A percentile compares a stretch with the other conserved stretches of the same genome.
These are phyloP conservation scores for Rhodotorula toruloides DNA, from an alignment of 768 basidiomycete species.

Conservation along the genomic window DNA sequence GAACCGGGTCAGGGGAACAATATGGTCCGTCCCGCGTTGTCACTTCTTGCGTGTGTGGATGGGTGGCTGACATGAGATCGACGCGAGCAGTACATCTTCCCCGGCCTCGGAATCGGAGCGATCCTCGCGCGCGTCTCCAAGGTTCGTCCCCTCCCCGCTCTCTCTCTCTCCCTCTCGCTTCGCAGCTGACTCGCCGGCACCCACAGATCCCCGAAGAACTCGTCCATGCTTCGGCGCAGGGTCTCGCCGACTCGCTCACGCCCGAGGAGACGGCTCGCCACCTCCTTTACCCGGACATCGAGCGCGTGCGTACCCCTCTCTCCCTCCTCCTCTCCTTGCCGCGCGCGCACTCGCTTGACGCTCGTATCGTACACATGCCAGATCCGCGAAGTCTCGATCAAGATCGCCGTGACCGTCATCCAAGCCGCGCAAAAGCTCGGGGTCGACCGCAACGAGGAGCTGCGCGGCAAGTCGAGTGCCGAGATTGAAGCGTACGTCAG, in stretches of 20 bases:
- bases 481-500: slow-evolving; percentile 37
- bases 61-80: not conserved
- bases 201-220: slow-evolving; percentile 67
- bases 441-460: slow-evolving; percentile 39
- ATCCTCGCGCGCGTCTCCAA: slow-evolving; percentile 63
- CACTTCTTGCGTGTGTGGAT: slow-evolving; percentile 49
- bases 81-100: slow-evolving; percentile 45
- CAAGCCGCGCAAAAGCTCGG: slow-evolving; percentile 63
- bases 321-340: not conserved
- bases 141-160: not conserved
- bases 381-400: slow-evolving; percentile 72
- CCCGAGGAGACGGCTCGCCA: slow-evolving; percentile 61
- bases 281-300: slow-evolving; percentile 75
- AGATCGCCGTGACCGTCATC: slow-evolving; percentile 70
- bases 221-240: slow-evolving; percentile 81
- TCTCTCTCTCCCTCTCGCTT: not conserved
- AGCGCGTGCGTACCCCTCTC: slow-evolving; percentile 51
- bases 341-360: not conserved
- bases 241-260: slow-evolving; percentile 68
- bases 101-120: slow-evolving; percentile 57
- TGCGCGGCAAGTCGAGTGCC: slow-evolving; percentile 24
- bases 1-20: slow-evolving; percentile 91
- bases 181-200: no score
- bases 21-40: slow-evolving; percentile 72
- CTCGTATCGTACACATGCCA: not conserved